Evolutionary conservation across 2,329 filamentous ascomycete genomes (phyloP), one percentile per base, ranked within the genome.

Genomic region (Claviceps sp.): DNA sequence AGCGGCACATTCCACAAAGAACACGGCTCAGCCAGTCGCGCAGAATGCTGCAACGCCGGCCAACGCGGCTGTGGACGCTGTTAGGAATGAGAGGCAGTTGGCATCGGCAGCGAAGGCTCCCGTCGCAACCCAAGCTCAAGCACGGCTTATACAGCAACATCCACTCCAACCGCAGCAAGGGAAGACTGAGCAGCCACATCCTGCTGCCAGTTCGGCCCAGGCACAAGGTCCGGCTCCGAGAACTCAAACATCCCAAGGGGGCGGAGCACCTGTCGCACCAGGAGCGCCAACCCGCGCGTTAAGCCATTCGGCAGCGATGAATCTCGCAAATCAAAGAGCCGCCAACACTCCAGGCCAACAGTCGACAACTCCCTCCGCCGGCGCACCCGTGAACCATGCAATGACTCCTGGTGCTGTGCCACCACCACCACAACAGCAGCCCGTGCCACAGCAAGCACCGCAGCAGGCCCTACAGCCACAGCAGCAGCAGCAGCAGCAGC

Each of bases 271-370:
- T 8, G 65, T 65, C 44, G 68, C 64, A 10, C 65, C 64, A 10
- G 61, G 67, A 46, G 65, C 67, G 7, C 65, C 64, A 10, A 68
- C 71, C 2, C 67, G 69, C 16, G 67, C 75, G 2, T 66, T 76
- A 34, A 74, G 69, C 30, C 74, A 77, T 59, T 72, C 73, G 16
- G 73, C 69, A 44, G 75, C 73, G n/a, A 68, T 77, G 56, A 71
- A 65, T 50, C 64, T 73, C 30, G 73, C 72, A n/a, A 75, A 72
- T 55, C 71, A 71, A 61, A 60, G 66, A 55, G 64, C 68, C 22
- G 61, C 61, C 5, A 60, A 55, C 52, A 67, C 66, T n/a, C 67
- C 68, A 5, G 62, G 60, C 17, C 66, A 67, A 42, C 65, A 64
- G 55, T 53, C 62, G 45, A 62, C 54, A 47, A 37, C 45, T 16